These are phyloP conservation scores for Gaultheria prostrata DNA, from an alignment of 148 eudicot genomes.

Conservation along the genomic window DNA sequence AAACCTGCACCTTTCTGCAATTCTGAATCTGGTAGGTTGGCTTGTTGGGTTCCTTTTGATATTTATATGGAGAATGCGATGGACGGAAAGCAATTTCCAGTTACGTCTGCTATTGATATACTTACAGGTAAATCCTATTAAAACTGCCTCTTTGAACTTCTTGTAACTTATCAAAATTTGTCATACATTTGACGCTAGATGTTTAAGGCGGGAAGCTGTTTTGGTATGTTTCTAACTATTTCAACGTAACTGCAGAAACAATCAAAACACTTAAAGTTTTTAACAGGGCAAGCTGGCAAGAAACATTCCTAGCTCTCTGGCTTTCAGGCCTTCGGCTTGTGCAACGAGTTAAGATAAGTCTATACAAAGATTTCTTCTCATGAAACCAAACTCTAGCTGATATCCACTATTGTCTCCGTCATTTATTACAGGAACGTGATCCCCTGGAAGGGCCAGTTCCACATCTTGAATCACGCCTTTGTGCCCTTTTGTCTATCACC, in stretches of 20 bases:
- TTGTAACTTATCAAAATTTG: neutral
- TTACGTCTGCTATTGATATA: conserved; percentile 25
- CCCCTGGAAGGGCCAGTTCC: conserved; percentile 36
- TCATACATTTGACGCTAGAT: neutral
- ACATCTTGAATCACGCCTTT: conserved; percentile 32
- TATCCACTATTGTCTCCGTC: conserved; percentile 10
- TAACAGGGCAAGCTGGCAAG: conserved; percentile 37
- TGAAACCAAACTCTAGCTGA: neutral
- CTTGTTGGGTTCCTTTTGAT: conserved; percentile 31
- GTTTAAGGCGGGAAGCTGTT: neutral
- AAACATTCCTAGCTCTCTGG: conserved; percentile 36
- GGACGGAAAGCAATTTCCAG: conserved; percentile 36
- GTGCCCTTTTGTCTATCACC: conserved; percentile 30
- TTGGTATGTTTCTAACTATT: conserved; percentile 3
- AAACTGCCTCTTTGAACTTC: neutral
- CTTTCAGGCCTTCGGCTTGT: conserved; percentile 32
- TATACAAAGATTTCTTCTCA: neutral
- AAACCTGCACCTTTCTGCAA: conserved; percentile 16
- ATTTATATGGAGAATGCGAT: conserved; percentile 30
- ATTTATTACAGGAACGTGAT: conserved; percentile 30
- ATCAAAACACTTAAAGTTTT: conserved; percentile 22
- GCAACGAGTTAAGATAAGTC: conserved; percentile 26
- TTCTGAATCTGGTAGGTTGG: conserved; percentile 19
- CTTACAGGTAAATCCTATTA: conserved; percentile 21
- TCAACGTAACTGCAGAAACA: conserved; percentile 16